Evolutionary conservation across 345 rosid genomes (phyloP).

Genomic region (Citrus glauca): DNA sequence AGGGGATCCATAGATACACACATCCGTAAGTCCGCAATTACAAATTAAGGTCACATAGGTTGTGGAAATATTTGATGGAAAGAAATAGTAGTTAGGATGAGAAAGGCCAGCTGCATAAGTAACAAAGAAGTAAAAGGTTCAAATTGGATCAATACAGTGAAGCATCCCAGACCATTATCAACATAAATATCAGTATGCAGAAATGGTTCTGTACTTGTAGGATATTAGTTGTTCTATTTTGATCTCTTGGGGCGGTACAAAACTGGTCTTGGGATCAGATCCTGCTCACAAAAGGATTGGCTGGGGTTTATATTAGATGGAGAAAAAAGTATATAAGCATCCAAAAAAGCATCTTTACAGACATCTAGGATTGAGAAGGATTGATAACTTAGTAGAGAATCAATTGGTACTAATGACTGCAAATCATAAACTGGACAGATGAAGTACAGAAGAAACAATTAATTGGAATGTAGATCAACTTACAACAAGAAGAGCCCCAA

Average conservation of each 20-base stretch:
- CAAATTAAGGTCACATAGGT: constrained; percentile 5
- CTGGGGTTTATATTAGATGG: neutral
- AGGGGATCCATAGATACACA: neutral
- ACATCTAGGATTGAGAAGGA: neutral
- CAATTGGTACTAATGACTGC: neutral
- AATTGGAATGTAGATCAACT: neutral
- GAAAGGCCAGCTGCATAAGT: neutral
- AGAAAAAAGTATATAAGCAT: neutral
- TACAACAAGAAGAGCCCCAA: no score
- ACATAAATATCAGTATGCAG: neutral
- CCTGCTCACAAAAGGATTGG: neutral
- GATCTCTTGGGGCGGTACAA: neutral
- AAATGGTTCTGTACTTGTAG: neutral
- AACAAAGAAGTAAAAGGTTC: neutral
- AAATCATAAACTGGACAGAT: neutral
- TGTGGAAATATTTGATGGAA: neutral
- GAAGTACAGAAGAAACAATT: neutral
- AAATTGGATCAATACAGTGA: neutral
- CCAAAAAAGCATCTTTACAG: neutral
- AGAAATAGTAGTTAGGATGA: neutral
- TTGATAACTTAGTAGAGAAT: neutral
- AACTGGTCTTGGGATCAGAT: neutral
- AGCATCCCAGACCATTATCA: neutral
- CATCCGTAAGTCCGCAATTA: neutral
- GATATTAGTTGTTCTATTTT: neutral